Conservation (phyloP, 2,329 filamentous ascomycete species). For the Botrytis sinoallii region DNA sequence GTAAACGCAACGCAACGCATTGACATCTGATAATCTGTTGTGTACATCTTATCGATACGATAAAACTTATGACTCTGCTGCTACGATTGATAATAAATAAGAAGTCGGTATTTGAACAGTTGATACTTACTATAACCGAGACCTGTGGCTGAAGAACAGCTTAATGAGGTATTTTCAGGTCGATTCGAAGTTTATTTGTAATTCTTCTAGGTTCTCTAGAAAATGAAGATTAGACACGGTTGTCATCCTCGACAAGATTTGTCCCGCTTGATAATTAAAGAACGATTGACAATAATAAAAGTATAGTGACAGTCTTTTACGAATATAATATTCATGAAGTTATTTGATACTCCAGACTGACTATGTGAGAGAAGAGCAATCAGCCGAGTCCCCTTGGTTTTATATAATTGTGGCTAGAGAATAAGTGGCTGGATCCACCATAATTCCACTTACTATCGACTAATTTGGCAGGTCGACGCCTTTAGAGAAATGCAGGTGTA, state of each 20-base stretch:
- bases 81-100: not conserved
- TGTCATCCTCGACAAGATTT: not conserved
- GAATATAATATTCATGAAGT: not conserved
- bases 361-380: not conserved
- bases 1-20: not conserved
- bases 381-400: not conserved
- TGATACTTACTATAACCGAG: not conserved
- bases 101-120: not conserved
- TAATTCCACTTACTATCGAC: not conserved
- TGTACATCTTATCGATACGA: not conserved
- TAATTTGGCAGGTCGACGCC: not conserved
- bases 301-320: no score
- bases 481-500: not conserved
- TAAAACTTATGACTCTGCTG: not conserved
- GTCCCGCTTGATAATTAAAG: no score
- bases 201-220: not conserved
- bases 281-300: rapidly evolving
- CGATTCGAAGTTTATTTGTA: not conserved
- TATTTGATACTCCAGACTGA: not conserved
- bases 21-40: not conserved
- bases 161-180: not conserved
- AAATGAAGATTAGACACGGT: not conserved
- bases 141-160: not conserved
- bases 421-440: not conserved
- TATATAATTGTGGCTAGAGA: not conserved